Evolutionary conservation across 2,329 filamentous ascomycete species (phyloP).

Genomic region (Thielaviopsis populi): DNA sequence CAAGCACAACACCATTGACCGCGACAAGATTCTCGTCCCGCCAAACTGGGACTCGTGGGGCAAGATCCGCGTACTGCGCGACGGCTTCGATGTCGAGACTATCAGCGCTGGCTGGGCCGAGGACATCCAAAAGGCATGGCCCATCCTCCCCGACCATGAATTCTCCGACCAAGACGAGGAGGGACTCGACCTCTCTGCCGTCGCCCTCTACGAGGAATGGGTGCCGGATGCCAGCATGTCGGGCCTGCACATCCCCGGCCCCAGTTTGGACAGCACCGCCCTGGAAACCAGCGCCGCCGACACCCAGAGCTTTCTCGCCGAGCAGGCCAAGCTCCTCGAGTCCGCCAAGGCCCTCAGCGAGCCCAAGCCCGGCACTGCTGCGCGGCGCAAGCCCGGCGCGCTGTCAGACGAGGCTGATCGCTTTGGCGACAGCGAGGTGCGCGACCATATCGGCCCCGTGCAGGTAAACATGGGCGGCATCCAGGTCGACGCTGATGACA

Average conservation of each 20-base stretch:
- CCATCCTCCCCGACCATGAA: slow-evolving; percentile 22
- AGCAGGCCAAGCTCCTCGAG: slow-evolving; percentile 65
- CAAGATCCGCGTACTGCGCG: slow-evolving; percentile 82
- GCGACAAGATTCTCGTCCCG: slow-evolving; percentile 86
- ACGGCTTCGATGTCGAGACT: slow-evolving; percentile 81
- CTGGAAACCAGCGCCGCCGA: slow-evolving; percentile 29
- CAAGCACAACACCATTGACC: slow-evolving; percentile 82
- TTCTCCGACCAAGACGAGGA: slow-evolving; percentile 16
- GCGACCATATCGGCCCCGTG: slow-evolving; percentile 81
- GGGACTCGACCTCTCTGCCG: slow-evolving; percentile 10
- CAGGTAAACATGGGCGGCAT: slow-evolving; percentile 98
- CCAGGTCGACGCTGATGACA: slow-evolving; percentile 86
- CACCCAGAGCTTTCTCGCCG: slow-evolving; percentile 60
- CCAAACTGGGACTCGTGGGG: slow-evolving; percentile 98
- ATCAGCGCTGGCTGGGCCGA: slow-evolving; percentile 74
- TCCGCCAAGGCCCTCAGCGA: slow-evolving; percentile 7
- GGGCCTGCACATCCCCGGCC: slow-evolving; percentile 39
- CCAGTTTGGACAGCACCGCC: slow-evolving; percentile 20
- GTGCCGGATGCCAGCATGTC: slow-evolving; percentile 61
- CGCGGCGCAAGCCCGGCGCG: slow-evolving; percentile 34
- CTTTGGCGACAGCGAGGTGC: slow-evolving; percentile 26
- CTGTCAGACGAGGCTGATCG: slow-evolving; percentile 20
- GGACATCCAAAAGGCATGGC: slow-evolving; percentile 52
- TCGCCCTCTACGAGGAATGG: slow-evolving; percentile 50
- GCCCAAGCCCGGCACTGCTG: background rate